phyloP scores from a whole-genome alignment of 176 grass and related monocot genomes.

The sorghum (Sorghum bicolor) region DNA sequence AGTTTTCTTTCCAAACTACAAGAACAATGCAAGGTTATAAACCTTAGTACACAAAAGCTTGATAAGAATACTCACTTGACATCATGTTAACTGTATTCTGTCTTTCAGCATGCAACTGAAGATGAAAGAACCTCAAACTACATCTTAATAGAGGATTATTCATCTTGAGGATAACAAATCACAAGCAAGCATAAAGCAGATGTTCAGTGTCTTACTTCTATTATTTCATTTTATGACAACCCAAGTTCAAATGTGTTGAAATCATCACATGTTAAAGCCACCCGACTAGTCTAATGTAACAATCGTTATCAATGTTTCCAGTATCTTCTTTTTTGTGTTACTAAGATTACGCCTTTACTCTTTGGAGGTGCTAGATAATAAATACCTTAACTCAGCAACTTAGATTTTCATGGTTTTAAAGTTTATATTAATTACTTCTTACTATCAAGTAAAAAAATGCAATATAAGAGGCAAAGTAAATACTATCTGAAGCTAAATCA shows the following conservation, averaged over 20 bases:
- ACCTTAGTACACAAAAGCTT: not conserved
- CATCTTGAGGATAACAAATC: slow-evolving; percentile 1
- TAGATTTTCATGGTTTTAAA: not conserved
- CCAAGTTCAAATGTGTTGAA: not conserved
- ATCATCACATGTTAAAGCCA: slow-evolving; percentile 16
- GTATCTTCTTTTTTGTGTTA: not conserved
- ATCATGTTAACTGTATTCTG: not conserved
- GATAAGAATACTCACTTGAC: not conserved
- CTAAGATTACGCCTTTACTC: not conserved
- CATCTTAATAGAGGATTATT: slow-evolving; percentile 6
- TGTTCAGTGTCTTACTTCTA: not conserved
- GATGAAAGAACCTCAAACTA: slow-evolving; percentile 14
- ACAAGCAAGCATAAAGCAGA: not conserved
- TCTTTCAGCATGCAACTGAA: slow-evolving; percentile 8
- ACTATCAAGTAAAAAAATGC: slow-evolving; percentile 13
- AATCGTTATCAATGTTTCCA: not conserved
- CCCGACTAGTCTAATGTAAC: not conserved
- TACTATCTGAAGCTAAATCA: slow-evolving; percentile 28
- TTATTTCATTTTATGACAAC: not conserved
- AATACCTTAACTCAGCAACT: not conserved
- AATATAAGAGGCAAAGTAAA: not conserved
- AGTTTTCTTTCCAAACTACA: slow-evolving; percentile 99
- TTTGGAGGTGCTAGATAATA: slow-evolving; percentile 21
- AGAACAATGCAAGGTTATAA: slow-evolving; percentile 23
- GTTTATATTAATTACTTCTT: not conserved